These are phyloP conservation scores for Trichophyton benhamiae DNA, from an alignment of 2,329 filamentous ascomycete genomes.

Conservation along the genomic window DNA sequence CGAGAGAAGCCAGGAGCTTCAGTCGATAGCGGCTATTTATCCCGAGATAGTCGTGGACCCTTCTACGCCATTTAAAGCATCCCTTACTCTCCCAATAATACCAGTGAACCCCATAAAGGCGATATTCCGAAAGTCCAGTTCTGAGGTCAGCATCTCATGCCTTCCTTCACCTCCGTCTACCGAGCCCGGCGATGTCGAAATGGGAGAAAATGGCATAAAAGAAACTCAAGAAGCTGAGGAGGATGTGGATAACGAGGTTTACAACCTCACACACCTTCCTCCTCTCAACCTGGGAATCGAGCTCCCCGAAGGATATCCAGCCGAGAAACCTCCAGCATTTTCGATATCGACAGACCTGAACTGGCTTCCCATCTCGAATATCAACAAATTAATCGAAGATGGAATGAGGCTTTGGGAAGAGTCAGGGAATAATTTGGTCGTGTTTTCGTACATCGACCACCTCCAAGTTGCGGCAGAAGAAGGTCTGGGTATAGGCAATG, in stretches of 20 bases:
- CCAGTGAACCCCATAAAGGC: constrained; percentile 42
- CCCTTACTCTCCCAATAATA: constrained; percentile 44
- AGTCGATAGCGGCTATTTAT: constrained; percentile 49
- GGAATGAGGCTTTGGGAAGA: constrained; percentile 47
- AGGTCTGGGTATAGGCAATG: constrained; percentile 39
- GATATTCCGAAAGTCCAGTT: constrained; percentile 22
- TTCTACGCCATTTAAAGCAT: constrained; percentile 36
- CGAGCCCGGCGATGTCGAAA: constrained; percentile 3
- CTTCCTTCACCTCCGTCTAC: not conserved
- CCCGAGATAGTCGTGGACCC: constrained; percentile 45
- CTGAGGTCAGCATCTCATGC: not conserved
- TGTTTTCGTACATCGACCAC: constrained; percentile 49
- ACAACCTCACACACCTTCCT: constrained; percentile 44
- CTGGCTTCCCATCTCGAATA: constrained; percentile 41
- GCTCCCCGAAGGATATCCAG: constrained; percentile 46
- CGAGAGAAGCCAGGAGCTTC: constrained; percentile 48
- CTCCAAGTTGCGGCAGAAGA: constrained; percentile 47
- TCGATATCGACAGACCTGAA: constrained; percentile 37
- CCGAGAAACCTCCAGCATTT: constrained; percentile 39
- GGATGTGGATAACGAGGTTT: constrained; percentile 24
- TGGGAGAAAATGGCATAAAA: not conserved
- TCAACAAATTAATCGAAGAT: constrained; percentile 36
- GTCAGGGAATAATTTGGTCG: constrained; percentile 43
- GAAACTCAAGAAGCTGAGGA: not conserved
- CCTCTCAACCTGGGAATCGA: constrained; percentile 42